Conservation (phyloP, 345 rosid species). For the Mallotus nudiflorus region DNA sequence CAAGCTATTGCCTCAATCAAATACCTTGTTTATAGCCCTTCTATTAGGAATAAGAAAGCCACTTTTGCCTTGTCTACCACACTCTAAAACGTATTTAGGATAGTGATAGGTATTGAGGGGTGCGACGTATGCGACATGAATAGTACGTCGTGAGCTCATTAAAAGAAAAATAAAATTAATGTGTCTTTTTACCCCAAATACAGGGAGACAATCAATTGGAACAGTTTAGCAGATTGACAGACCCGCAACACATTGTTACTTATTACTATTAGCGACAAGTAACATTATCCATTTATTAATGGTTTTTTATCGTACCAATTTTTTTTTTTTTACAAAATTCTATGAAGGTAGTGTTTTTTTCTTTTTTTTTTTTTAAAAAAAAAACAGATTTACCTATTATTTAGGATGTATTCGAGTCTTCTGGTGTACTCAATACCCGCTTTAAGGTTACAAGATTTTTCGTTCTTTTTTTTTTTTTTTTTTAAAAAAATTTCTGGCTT, state of each 20-base stretch:
- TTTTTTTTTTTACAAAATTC: background rate
- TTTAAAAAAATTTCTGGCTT: background rate
- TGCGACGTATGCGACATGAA: too few species aligned
- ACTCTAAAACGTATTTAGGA: constrained; percentile 84
- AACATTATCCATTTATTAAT: background rate
- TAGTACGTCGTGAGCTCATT: too few species aligned
- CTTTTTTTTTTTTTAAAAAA: background rate
- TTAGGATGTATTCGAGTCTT: constrained; percentile 65
- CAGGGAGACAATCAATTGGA: too few species aligned
- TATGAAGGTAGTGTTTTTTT: background rate
- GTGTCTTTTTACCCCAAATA: too few species aligned
- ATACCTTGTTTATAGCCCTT: constrained; percentile 74
- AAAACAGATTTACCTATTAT: constrained; percentile 71
- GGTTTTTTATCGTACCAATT: background rate
- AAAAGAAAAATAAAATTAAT: too few species aligned
- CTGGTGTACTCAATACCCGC: constrained; percentile 55
- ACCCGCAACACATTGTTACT: too few species aligned
- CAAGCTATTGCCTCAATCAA: constrained; percentile 79
- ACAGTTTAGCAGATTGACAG: too few species aligned
- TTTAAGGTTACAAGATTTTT: constrained; percentile 59
- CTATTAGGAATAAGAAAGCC: constrained; percentile 76
- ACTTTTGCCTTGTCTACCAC: constrained; percentile 92
- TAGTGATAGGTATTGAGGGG: too few species aligned
- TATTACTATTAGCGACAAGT: too few species aligned
- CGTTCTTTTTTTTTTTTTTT: too few species aligned